Percentiles rank a stretch among this genome's conserved stretches.
These are phyloP conservation scores for Agaricus bisporus DNA, from an alignment of 768 basidiomycete genomes.

Conservation along the genomic window DNA sequence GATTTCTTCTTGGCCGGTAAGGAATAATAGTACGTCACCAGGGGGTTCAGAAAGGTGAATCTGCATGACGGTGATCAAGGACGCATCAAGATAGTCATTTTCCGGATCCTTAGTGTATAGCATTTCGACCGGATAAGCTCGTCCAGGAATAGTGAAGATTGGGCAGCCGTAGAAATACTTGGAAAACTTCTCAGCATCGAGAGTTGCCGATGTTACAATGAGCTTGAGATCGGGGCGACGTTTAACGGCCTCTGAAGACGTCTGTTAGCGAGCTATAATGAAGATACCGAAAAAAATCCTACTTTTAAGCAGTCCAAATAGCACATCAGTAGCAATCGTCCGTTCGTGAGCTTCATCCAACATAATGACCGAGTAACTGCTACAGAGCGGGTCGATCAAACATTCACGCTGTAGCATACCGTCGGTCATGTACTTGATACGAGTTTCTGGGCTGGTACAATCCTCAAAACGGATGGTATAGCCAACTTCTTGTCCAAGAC, in stretches of 20 bases:
- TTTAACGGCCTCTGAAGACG: slow-evolving; percentile 78
- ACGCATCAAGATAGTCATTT: slow-evolving; percentile 94
- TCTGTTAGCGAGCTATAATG: slow-evolving; percentile 13
- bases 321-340: slow-evolving; percentile 96
- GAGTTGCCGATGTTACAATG: slow-evolving; percentile 96
- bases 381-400: slow-evolving; percentile 91
- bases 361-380: slow-evolving; percentile 93
- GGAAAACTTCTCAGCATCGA: slow-evolving; percentile 99
- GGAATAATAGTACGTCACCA: slow-evolving; percentile 93
- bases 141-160: slow-evolving; percentile 99
- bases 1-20: slow-evolving; percentile 98
- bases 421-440: slow-evolving; percentile 99
- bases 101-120: slow-evolving; percentile 99
- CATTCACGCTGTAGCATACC: slow-evolving; percentile 99
- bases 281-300: slow-evolving; percentile 18
- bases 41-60: slow-evolving; percentile 98
- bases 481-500: slow-evolving; percentile 95
- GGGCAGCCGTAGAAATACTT: slow-evolving; percentile 99
- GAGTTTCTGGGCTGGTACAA: slow-evolving; percentile 96
- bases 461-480: slow-evolving; percentile 99
- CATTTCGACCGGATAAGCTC: slow-evolving; percentile 96
- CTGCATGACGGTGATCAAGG: slow-evolving; percentile 98
- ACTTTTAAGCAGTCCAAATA: slow-evolving; percentile 96
- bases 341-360: slow-evolving; percentile 98
- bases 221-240: slow-evolving; percentile 93